phyloP scores from a whole-genome alignment of 768 basidiomycete species.

The Clavaria fumosa region DNA sequence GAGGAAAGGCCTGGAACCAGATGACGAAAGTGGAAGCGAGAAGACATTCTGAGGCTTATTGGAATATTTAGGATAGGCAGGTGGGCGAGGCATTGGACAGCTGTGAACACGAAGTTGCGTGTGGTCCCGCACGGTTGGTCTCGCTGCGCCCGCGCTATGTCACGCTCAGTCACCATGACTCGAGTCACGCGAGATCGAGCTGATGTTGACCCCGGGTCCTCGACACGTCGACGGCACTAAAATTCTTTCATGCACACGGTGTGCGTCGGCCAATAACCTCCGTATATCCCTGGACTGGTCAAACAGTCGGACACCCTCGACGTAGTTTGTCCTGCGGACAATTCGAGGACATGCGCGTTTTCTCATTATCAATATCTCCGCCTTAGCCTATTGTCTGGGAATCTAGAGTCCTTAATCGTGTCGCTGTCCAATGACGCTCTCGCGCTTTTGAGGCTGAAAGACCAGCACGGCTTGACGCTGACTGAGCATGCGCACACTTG shows the following conservation, averaged over 20 bases:
- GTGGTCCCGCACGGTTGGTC: no score
- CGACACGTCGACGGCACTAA: no score
- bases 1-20: slow-evolving; percentile 63
- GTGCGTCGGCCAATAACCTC: slow-evolving; percentile 40
- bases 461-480: slow-evolving; percentile 28
- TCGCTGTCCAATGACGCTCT: slow-evolving; percentile 74
- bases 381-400: slow-evolving; percentile 18
- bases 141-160: no score
- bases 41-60: no score
- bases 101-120: no score
- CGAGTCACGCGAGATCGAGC: no score
- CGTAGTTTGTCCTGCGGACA: no score
- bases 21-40: slow-evolving; percentile 24
- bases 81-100: no score
- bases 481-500: slow-evolving; percentile 69
- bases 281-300: slow-evolving; percentile 95
- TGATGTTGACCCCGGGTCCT: no score
- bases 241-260: slow-evolving; percentile 32
- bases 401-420: slow-evolving; percentile 45
- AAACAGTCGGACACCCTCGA: slow-evolving; percentile 37
- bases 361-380: not conserved
- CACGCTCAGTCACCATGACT: no score
- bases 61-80: no score
- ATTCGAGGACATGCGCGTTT: no score
- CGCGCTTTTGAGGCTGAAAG: slow-evolving; percentile 37